A percentile compares a stretch with the other conserved stretches of the same genome.
Conservation (phyloP, 2,329 filamentous ascomycete genomes). For the Xylariaceae sp. region DNA sequence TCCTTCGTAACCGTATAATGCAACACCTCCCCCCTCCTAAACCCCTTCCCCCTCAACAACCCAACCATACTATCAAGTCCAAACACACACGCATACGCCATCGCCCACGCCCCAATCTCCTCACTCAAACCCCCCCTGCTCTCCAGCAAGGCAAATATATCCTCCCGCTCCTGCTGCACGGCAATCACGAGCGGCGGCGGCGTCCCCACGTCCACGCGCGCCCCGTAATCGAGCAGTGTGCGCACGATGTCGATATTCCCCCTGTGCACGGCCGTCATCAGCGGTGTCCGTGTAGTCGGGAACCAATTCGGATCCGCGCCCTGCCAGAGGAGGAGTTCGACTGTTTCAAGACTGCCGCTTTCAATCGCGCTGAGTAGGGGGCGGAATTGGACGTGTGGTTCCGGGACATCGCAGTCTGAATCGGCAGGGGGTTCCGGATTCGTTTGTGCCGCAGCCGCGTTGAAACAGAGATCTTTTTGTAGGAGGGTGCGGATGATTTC, state of each 20-base stretch:
- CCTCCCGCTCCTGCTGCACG: conserved; percentile 20
- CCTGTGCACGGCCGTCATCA: conserved; percentile 20
- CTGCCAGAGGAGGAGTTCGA: conserved; percentile 17
- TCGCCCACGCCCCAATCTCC: conserved; percentile 18
- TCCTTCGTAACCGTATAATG: conserved; percentile 16
- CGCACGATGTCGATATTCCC: conserved; percentile 17
- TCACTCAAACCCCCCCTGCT: conserved; percentile 8
- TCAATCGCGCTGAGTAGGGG: conserved; percentile 20
- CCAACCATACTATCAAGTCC: conserved; percentile 18
- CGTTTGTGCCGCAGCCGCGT: conserved; percentile 11
- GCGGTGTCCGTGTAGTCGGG: conserved; percentile 16
- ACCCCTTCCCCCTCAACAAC: conserved; percentile 5
- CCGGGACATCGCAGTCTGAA: conserved; percentile 10
- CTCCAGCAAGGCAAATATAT: conserved; percentile 13
- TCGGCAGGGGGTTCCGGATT: conserved; percentile 12
- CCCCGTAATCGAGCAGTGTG: conserved; percentile 19
- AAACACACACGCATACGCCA: conserved; percentile 17
- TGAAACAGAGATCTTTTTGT: conserved; percentile 16
- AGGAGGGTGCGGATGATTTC: conserved; percentile 16
- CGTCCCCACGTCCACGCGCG: conserved; percentile 17
- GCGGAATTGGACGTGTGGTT: conserved; percentile 11
- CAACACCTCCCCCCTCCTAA: conserved; percentile 11
- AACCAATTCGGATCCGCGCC: conserved; percentile 22
- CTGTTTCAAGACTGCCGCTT: conserved; percentile 17
- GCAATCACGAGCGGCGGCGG: conserved; percentile 20